Percentiles rank a stretch among this genome's conserved stretches.
These are phyloP conservation scores for Cyclospora cayetanensis DNA, from an alignment of 169 alveolate species.

Conservation along the genomic window DNA sequence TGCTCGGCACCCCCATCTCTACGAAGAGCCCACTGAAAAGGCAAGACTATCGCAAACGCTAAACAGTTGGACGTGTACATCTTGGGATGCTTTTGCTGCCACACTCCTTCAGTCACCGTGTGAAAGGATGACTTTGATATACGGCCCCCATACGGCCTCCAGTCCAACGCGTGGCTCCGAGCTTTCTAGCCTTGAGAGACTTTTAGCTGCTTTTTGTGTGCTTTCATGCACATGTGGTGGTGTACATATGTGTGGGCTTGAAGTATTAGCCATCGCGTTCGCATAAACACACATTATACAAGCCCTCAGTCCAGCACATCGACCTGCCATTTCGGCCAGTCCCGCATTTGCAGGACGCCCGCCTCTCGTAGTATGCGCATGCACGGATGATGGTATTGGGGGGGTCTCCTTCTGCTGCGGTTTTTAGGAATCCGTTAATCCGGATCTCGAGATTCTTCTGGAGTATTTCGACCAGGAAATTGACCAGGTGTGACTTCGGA, in stretches of 20 bases:
- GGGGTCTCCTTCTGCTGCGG: conserved; percentile 63
- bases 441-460: conserved; percentile 84
- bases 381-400: too few relatives aligned
- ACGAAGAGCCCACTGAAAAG: conserved; percentile 55
- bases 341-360: background rate
- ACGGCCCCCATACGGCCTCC: too few relatives aligned
- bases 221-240: too few relatives aligned
- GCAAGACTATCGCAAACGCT: background rate
- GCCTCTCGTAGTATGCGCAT: background rate
- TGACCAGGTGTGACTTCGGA: conserved; percentile 82
- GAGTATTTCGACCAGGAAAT: conserved; percentile 90
- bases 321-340: background rate
- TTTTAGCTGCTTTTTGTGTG: too few relatives aligned
- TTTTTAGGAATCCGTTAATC: conserved; percentile 73
- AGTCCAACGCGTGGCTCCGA: too few relatives aligned
- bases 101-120: too few relatives aligned
- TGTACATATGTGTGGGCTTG: too few relatives aligned
- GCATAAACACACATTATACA: too few relatives aligned
- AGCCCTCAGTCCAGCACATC: too few relatives aligned
- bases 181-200: too few relatives aligned
- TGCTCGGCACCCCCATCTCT: conserved; percentile 43
- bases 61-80: background rate
- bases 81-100: background rate
- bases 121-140: too few relatives aligned
- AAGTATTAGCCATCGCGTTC: too few relatives aligned